These are phyloP conservation scores for Hypoxylon rickii DNA, from an alignment of 495 filamentous ascomycete species.

Conservation along the genomic window DNA sequence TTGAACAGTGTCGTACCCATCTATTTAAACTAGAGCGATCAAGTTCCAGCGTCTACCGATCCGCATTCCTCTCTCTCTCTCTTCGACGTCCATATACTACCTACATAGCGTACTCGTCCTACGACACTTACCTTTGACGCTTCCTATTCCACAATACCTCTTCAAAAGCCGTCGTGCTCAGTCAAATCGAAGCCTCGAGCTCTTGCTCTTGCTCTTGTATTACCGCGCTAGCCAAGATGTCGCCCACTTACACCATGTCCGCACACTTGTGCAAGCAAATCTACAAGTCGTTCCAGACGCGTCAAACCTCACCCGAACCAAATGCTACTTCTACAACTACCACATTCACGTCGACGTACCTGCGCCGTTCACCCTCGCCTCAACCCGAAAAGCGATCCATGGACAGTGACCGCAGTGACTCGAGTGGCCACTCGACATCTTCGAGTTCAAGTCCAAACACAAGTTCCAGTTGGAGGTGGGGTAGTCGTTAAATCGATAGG, in stretches of 20 bases:
- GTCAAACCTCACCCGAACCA: constrained; percentile 42
- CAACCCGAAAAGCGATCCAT: constrained; percentile 51
- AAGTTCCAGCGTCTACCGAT: not conserved
- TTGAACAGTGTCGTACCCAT: constrained; percentile 2
- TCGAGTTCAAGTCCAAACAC: constrained; percentile 14
- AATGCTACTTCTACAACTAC: constrained; percentile 24
- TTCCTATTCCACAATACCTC: not conserved
- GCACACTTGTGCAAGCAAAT: constrained; percentile 58
- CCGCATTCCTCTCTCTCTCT: too few species aligned
- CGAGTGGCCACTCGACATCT: constrained; percentile 19
- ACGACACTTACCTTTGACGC: not conserved
- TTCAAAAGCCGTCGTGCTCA: not conserved
- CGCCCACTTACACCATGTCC: constrained; percentile 58
- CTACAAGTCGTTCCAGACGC: constrained; percentile 51
- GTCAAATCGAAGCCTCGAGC: constrained; percentile 13
- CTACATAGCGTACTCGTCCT: not conserved
- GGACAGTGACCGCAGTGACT: constrained; percentile 46
- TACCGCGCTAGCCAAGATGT: too few species aligned
- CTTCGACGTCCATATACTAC: constrained; percentile 8
- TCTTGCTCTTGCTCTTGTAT: not conserved
- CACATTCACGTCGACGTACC: constrained; percentile 32
- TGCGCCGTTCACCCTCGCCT: constrained; percentile 44
- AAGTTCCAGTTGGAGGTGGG: constrained; percentile 35
- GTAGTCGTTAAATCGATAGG: constrained; percentile 19
- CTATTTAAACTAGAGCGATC: not conserved